Base-by-base conservation (phyloP, 257 asterid species). In the Solanum appendiculatum region DNA sequence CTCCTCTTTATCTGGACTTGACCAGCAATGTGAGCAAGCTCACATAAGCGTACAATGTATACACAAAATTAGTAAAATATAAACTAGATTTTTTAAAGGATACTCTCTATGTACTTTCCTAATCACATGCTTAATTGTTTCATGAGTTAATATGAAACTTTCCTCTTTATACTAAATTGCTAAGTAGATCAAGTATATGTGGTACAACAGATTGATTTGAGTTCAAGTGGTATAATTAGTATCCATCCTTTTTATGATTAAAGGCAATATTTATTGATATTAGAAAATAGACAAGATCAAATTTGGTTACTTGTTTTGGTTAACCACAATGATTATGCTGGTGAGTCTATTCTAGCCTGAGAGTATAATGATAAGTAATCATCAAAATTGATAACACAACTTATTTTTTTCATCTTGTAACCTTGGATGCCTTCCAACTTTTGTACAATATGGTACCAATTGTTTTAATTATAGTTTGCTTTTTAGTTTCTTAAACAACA, bases 271-370 rank as follows among this genome's bases (percentile, higher is more conserved):
- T 9, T 23, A 37, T 73, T 36, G 23, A 72, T 9, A 21, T 29
- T 10, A 40, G 23, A 44, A 77, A 77, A 14, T 31, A 78, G 63
- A 78, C 87, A 31, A 56, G 85, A 85, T 74, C 78, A 58, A 73
- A 37, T 31, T 51, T 58, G 78, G 87, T 34, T 39, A 72, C 85
- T 84, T 87, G 70, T 51, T 88, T 89, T 48, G 82, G 51, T 73
- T 86, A 89, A 86, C 58, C 66, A 14, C 72, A 78, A 66, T 83
- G 73, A 58, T 70, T 86, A 84, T 54, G 83, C 25, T 42, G 84
- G 66, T 27, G 16, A 46, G 29, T 46, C 18, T 14, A 80, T 80
- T 46, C 18, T 16, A 46, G 40, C 66, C 18, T 27, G 66, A 16
- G 85, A 46, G 85, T 10, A 9, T 46, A 44, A 80, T 80, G 66